Evolutionary conservation across 768 basidiomycete species (phyloP).

Genomic region (Mycena capillaripes): DNA sequence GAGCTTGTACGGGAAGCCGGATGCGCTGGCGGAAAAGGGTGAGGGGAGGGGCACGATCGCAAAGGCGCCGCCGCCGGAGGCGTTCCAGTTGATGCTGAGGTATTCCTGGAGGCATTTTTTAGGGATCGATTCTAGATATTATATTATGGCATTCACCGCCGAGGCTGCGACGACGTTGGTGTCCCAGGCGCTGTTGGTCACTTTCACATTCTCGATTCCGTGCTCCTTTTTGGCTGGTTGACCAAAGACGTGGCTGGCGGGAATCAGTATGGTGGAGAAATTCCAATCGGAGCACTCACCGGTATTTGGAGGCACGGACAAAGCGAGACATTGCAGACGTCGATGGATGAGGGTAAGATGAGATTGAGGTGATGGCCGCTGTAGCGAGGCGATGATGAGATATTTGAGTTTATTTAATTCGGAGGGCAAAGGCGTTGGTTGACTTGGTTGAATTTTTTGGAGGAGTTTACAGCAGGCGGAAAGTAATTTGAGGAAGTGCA

Average conservation of each 20-base stretch:
- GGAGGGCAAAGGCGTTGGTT: too few species aligned
- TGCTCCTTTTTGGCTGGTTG: conserved; percentile 90
- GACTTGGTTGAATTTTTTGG: too few species aligned
- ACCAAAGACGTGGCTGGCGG: conserved; percentile 89
- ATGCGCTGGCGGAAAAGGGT: conserved; percentile 70
- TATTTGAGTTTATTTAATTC: background rate
- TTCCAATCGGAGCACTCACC: conserved; percentile 56
- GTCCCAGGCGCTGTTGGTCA: conserved; percentile 94
- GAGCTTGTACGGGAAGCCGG: conserved; percentile 79
- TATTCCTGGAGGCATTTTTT: conserved; percentile 68
- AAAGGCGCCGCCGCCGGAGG: conserved; percentile 94
- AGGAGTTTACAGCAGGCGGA: too few species aligned
- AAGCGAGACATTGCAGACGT: conserved; percentile 80
- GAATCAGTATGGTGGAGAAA: conserved; percentile 12
- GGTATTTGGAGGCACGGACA: conserved; percentile 89
- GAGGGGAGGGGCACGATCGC: conserved; percentile 91
- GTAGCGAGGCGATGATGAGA: background rate
- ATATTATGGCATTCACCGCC: conserved; percentile 58
- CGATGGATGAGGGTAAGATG: conserved; percentile 10
- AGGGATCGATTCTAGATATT: conserved; percentile 22
- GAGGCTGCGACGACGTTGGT: conserved; percentile 93
- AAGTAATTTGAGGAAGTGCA: too few species aligned
- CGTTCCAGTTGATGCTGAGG: conserved; percentile 94
- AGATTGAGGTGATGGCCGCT: background rate
- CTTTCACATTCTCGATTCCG: conserved; percentile 84